Evolutionary conservation across 345 rosid genomes (phyloP).

Genomic region (Jatropha curcas): DNA sequence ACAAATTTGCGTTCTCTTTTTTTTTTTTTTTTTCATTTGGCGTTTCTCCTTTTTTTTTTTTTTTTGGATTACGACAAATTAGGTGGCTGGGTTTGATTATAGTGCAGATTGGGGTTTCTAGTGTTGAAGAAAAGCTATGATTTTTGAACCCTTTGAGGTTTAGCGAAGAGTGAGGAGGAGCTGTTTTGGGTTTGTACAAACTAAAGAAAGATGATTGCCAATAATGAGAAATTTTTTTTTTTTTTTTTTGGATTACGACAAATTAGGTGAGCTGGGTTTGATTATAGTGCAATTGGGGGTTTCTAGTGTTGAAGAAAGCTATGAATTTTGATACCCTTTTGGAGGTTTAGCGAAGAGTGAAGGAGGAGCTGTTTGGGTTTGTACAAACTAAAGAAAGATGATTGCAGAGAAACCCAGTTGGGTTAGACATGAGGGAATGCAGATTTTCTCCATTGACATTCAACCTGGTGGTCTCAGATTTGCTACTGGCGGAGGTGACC

Average conservation of each 20-base stretch:
- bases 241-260: background rate
- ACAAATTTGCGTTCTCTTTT: background rate
- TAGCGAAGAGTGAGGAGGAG: too few species aligned
- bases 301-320: conserved; percentile 11
- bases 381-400: conserved; percentile 44
- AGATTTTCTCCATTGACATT: conserved; percentile 94
- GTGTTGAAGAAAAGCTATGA: too few species aligned
- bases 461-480: conserved; percentile 96
- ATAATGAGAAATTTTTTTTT: too few species aligned
- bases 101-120: too few species aligned
- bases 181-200: too few species aligned
- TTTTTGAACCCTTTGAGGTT: too few species aligned
- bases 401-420: conserved; percentile 95
- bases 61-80: too few species aligned
- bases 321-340: conserved; percentile 20
- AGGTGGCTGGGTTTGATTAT: too few species aligned
- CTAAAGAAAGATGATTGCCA: too few species aligned
- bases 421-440: conserved; percentile 98
- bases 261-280: conserved; percentile 5
- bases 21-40: too few species aligned
- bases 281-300: conserved; percentile 9
- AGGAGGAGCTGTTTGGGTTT: conserved; percentile 17
- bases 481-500: conserved; percentile 99
- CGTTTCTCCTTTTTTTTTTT: too few species aligned
- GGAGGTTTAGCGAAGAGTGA: conserved; percentile 20